Conservation (phyloP, 345 rosid genomes). For the Anacardium occidentale region DNA sequence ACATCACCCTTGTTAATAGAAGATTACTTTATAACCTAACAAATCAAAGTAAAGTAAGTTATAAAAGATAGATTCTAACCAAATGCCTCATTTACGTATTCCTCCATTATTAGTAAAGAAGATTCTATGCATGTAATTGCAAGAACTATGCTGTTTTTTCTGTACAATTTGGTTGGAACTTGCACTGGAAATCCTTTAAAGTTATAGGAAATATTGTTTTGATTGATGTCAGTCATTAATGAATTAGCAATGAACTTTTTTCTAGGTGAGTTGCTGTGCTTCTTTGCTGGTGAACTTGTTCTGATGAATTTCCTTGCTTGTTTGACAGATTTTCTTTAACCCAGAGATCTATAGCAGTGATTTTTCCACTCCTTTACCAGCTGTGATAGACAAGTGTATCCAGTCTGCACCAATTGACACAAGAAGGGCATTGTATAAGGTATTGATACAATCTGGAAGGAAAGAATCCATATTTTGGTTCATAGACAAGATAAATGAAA, state of each 20-base stretch:
- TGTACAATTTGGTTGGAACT: background rate
- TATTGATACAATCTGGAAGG: slow-evolving; percentile 6
- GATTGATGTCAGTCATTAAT: background rate
- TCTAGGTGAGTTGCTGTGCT: slow-evolving; percentile 12
- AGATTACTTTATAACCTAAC: too few species aligned
- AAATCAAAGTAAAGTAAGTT: too few species aligned
- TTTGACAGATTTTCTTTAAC: slow-evolving; percentile 77
- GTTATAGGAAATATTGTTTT: slow-evolving; percentile 5
- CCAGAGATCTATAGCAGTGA: slow-evolving; percentile 91
- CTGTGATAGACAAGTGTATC: slow-evolving; percentile 86
- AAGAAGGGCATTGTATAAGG: slow-evolving; percentile 97
- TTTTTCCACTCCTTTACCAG: slow-evolving; percentile 74
- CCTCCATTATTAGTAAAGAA: background rate
- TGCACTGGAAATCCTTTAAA: background rate
- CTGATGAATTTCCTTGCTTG: slow-evolving; percentile 22
- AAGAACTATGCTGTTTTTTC: slow-evolving; percentile 1
- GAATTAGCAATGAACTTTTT: slow-evolving; percentile 10
- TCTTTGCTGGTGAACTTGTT: slow-evolving; percentile 17
- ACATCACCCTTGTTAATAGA: too few species aligned
- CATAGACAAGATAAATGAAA: slow-evolving; percentile 10
- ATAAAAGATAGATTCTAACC: too few species aligned
- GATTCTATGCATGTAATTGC: background rate
- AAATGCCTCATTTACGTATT: too few species aligned
- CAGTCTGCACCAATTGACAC: slow-evolving; percentile 99
- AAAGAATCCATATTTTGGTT: slow-evolving; percentile 10